Percentiles rank a stretch among this genome's conserved stretches.
Conservation (phyloP, 2,329 filamentous ascomycete genomes). For the Bertia moriformis region DNA sequence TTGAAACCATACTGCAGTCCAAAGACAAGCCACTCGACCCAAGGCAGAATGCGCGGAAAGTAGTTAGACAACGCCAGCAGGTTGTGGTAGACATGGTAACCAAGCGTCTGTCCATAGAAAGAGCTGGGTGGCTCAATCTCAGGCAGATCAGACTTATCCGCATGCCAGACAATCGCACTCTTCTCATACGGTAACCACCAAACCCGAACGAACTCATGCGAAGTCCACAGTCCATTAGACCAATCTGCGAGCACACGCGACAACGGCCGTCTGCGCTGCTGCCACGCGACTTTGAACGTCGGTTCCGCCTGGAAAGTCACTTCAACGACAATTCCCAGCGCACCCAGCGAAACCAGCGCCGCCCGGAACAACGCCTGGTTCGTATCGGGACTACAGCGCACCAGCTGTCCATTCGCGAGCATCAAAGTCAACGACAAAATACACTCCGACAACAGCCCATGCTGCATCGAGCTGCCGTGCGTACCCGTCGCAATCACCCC, state of each 20-base stretch:
- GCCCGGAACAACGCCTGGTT: constrained; percentile 76
- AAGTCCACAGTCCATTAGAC: constrained; percentile 64
- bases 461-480: constrained; percentile 71
- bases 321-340: constrained; percentile 79
- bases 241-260: constrained; percentile 55
- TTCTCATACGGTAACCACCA: constrained; percentile 97
- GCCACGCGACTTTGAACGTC: constrained; percentile 74
- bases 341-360: constrained; percentile 73
- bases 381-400: constrained; percentile 50
- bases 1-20: constrained; percentile 93
- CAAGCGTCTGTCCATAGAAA: constrained; percentile 71
- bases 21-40: constrained; percentile 92
- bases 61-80: constrained; percentile 69
- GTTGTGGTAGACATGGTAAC: constrained; percentile 85
- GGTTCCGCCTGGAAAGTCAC: constrained; percentile 72
- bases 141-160: constrained; percentile 58
- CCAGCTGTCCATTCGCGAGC: constrained; percentile 63
- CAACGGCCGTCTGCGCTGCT: constrained; percentile 64
- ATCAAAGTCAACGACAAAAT: constrained; percentile 66
- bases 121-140: constrained; percentile 42
- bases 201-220: constrained; percentile 76
- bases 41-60: constrained; percentile 65
- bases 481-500: constrained; percentile 88
- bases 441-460: constrained; percentile 73
- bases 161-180: constrained; percentile 76